These are phyloP conservation scores for Hirsutella minnesotensis DNA, from an alignment of 2,329 filamentous ascomycete genomes.

Conservation along the genomic window DNA sequence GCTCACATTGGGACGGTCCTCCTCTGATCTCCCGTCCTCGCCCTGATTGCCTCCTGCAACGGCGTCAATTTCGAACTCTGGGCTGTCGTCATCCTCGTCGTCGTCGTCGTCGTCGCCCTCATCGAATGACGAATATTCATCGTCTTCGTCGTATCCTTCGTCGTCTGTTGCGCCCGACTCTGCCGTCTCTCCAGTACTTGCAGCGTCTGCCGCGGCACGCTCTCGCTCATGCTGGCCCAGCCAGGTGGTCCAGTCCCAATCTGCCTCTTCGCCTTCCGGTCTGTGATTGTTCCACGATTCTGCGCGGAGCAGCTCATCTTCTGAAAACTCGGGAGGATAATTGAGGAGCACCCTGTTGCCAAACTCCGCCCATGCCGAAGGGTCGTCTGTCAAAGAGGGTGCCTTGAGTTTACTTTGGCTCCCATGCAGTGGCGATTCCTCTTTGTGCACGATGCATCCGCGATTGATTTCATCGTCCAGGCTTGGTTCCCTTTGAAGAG, in stretches of 20 bases:
- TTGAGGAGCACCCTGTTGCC: constrained; percentile 13
- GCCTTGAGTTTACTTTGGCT: constrained; percentile 3
- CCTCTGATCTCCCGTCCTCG: too few relatives aligned
- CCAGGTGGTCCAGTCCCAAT: constrained; percentile 13
- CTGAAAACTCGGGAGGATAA: constrained; percentile 9
- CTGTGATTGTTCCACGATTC: constrained; percentile 12
- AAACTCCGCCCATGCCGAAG: constrained; percentile 14
- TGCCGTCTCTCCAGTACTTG: background rate
- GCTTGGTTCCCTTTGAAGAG: constrained; percentile 4
- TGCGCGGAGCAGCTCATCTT: constrained; percentile 13
- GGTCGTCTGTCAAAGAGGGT: constrained; percentile 9
- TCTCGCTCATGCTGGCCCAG: constrained; percentile 7
- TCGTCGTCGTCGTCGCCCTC: constrained; percentile 5
- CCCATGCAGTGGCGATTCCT: background rate
- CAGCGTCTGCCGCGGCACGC: background rate
- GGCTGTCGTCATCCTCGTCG: background rate
- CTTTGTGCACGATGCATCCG: constrained; percentile 16
- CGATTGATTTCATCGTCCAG: constrained; percentile 22
- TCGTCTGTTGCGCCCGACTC: background rate
- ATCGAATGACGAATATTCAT: background rate
- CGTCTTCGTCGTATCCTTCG: too few relatives aligned
- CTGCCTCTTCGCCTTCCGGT: constrained; percentile 1
- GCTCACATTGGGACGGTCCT: too few relatives aligned
- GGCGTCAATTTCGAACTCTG: background rate
- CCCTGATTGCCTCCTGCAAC: too few relatives aligned